phyloP scores from a whole-genome alignment of 1,139 yeast species.

The Hanseniaspora uvarum region DNA sequence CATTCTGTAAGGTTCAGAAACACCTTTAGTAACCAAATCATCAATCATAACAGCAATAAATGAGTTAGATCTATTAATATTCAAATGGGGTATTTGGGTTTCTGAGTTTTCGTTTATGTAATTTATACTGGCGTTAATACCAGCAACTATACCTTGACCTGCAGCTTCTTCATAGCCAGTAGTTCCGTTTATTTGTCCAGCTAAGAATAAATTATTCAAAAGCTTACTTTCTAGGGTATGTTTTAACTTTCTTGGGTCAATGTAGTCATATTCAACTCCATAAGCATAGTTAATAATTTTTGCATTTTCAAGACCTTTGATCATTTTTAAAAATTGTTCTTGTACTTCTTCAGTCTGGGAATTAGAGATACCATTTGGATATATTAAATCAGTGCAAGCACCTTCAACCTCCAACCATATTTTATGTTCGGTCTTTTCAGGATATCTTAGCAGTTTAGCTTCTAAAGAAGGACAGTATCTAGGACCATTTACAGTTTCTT shows the following conservation, averaged over 20 bases:
- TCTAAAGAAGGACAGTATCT: conserved; percentile 96
- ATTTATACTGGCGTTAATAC: conserved; percentile 60
- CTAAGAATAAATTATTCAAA: conserved; percentile 69
- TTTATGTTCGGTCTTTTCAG: conserved; percentile 63
- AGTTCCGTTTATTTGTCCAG: conserved; percentile 97
- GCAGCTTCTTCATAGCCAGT: conserved; percentile 99
- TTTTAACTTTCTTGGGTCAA: conserved; percentile 80
- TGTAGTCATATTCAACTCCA: conserved; percentile 95
- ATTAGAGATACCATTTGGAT: conserved; percentile 93
- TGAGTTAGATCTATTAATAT: conserved; percentile 67
- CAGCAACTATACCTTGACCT: conserved; percentile 91
- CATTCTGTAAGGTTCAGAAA: conserved; percentile 96
- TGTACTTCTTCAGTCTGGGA: conserved; percentile 96
- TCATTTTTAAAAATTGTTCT: conserved; percentile 55
- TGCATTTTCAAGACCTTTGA: conserved; percentile 84
- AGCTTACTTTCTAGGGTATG: conserved; percentile 73
- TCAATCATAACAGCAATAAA: conserved; percentile 88
- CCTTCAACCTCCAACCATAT: conserved; percentile 99
- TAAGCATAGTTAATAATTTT: conserved; percentile 88
- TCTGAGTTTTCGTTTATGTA: conserved; percentile 32
- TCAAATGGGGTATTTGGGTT: conserved; percentile 34
- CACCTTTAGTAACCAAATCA: conserved; percentile 90
- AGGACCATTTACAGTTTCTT: conserved; percentile 94
- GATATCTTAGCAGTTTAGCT: conserved; percentile 71
- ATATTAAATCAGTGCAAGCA: conserved; percentile 66